Evolutionary conservation across 2,329 filamentous ascomycete genomes (phyloP).

Genomic region (Teratosphaeria pseudoeucalypti): DNA sequence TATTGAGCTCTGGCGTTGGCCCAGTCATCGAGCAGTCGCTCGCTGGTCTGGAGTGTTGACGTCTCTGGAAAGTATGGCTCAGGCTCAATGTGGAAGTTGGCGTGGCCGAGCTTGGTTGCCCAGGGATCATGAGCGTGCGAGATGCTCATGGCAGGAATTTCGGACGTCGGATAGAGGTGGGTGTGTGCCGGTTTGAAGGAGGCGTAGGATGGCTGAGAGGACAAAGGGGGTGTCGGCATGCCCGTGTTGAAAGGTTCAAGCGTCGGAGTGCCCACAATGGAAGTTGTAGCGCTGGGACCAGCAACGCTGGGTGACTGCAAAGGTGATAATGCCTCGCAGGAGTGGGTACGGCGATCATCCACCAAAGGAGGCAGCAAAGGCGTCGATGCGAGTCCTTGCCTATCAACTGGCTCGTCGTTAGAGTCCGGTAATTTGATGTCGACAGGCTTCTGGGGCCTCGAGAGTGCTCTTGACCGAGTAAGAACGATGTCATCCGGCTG

Average conservation of each 20-base stretch:
- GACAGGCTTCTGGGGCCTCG: conserved; percentile 3
- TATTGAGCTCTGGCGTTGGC: conserved; percentile 74
- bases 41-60: conserved; percentile 49
- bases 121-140: conserved; percentile 48
- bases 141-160: conserved; percentile 55
- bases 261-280: conserved; percentile 36
- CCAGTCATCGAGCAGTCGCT: conserved; percentile 67
- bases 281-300: conserved; percentile 39
- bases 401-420: conserved; percentile 37
- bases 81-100: conserved; percentile 82
- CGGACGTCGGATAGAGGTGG: conserved; percentile 43
- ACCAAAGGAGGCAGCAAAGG: conserved; percentile 77
- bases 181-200: conserved; percentile 53
- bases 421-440: conserved; percentile 15
- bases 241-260: conserved; percentile 39
- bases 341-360: conserved; percentile 43
- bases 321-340: conserved; percentile 58
- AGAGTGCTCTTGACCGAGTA: neutral
- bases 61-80: conserved; percentile 63
- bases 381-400: conserved; percentile 62
- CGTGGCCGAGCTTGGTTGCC: conserved; percentile 77
- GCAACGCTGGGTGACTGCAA: conserved; percentile 74
- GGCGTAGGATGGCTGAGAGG: conserved; percentile 63
- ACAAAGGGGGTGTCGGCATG: conserved; percentile 61
- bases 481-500: neutral